phyloP scores from a whole-genome alignment of 83 land plant genomes.

The Larix sibirica region DNA sequence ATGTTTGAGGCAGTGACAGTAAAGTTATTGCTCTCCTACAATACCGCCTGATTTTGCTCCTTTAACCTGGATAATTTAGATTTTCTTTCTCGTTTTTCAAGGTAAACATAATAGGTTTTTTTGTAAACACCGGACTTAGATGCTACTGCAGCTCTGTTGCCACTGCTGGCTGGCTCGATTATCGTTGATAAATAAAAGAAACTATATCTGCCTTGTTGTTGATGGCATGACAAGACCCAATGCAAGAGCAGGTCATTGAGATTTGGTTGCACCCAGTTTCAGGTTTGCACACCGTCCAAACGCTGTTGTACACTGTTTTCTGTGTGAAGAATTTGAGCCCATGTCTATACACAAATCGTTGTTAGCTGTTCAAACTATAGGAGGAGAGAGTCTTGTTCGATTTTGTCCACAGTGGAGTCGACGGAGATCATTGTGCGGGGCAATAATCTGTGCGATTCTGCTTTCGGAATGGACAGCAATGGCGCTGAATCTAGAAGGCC shows the following conservation, averaged over 20 bases:
- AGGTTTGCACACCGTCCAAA: slow-evolving; percentile 8
- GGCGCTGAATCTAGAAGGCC: slow-evolving; percentile 31
- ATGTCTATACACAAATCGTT: too few relatives aligned
- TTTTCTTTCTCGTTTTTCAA: background rate
- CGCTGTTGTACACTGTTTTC: background rate
- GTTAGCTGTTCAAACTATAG: background rate
- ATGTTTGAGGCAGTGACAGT: background rate
- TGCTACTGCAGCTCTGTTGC: background rate
- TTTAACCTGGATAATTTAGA: background rate
- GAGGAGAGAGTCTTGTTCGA: background rate
- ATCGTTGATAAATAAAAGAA: background rate
- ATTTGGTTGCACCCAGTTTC: background rate
- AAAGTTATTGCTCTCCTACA: slow-evolving; percentile 1
- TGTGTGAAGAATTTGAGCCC: slow-evolving; percentile 7
- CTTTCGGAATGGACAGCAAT: background rate
- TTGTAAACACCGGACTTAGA: too few relatives aligned
- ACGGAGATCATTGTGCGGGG: background rate
- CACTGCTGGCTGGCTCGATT: background rate
- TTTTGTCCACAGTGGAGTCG: background rate
- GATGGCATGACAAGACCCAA: background rate
- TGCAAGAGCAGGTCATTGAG: slow-evolving; percentile 1
- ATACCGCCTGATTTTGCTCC: background rate
- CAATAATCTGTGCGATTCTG: background rate
- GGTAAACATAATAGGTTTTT: background rate
- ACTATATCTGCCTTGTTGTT: background rate